Evolutionary conservation across 2,329 filamentous ascomycete species (phyloP), one percentile per base, ranked within the genome.

Genomic region (Hypoxylon sp.): DNA sequence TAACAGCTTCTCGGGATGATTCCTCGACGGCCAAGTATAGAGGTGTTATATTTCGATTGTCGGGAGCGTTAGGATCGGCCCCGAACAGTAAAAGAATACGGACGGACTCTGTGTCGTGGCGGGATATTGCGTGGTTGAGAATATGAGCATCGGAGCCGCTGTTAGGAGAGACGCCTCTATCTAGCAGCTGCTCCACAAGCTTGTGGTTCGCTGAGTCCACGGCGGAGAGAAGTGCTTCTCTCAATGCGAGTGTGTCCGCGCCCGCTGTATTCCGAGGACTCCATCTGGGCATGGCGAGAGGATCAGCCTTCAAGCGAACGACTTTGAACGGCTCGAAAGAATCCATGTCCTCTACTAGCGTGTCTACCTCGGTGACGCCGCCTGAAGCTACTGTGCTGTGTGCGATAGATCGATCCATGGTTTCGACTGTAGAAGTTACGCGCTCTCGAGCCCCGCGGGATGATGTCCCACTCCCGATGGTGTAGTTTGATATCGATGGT

Each of bases 161-260:
- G 60, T 86, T 82, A 4, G 86, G 79, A 16, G 84, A 79, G 9
- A 86, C 85, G 44, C 87, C 87, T 4, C 84, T 82, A 68, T 88
- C 84, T 2, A 89, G 80, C 5, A 89, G 78, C 71, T 88, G 84
- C 75, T 86, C 83, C 1, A 88, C 75, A 33, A 85, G 75, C 70
- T 84, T 84, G 72, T 87, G 83, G 69, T 89, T 88, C 70, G 80
- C 83, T 33, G 80, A 79, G n/a, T 85, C 82, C 11, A 89, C 80
- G 2, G 87, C 87, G 5, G 82, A 80, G 1, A 85, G 71, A 0
- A 89, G 78, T 2, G 84, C 81, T 1, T 79, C 74, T 71, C 79
- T 83, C 69, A 85, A 76, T 52, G 80, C 81, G 0, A 79, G 74
- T 0, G 79, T 78, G 30, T 83, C 82, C 2, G 78, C 74, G 4